Evolutionary conservation across 139 green algal species (phyloP).

Genomic region (Deuterostichococcus epilithicus): DNA sequence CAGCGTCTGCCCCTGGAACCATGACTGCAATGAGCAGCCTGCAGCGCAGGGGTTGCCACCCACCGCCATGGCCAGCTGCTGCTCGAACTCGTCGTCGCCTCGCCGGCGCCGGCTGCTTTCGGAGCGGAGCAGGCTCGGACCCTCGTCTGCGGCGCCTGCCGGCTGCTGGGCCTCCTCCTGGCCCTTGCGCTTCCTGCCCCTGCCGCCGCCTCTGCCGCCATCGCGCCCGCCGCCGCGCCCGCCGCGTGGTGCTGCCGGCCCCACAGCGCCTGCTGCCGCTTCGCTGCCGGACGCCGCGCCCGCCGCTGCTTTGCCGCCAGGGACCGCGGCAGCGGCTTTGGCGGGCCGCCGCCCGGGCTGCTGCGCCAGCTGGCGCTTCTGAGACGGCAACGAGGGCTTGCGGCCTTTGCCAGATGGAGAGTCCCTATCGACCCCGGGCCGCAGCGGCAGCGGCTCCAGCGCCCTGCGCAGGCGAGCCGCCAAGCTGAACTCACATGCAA

Average conservation of each 20-base stretch:
- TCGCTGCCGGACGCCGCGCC: neutral
- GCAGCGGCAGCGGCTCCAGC: slow-evolving; percentile 14
- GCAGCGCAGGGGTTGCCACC: slow-evolving; percentile 42
- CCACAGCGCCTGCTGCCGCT: neutral
- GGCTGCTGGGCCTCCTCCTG: neutral
- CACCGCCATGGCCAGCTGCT: slow-evolving; percentile 74
- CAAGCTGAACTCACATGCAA: neutral
- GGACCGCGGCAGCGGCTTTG: neutral
- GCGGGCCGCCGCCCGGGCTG: neutral
- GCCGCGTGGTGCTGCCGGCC: neutral
- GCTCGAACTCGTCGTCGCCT: slow-evolving; percentile 84
- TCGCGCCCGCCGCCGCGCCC: neutral
- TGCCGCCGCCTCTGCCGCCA: neutral
- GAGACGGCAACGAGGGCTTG: neutral
- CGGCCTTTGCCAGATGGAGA: neutral
- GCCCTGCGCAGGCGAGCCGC: neutral
- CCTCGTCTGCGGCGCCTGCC: neutral
- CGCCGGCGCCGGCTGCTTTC: slow-evolving; percentile 8
- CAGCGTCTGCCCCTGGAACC: too few relatives aligned
- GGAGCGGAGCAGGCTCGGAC: neutral
- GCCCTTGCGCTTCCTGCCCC: slow-evolving; percentile 17
- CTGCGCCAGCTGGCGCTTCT: neutral
- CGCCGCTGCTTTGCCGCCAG: neutral
- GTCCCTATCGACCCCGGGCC: neutral
- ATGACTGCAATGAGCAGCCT: too few relatives aligned